These are phyloP conservation scores for Rubia tinctorum DNA, from an alignment of 305 asterid genomes.

Conservation along the genomic window DNA sequence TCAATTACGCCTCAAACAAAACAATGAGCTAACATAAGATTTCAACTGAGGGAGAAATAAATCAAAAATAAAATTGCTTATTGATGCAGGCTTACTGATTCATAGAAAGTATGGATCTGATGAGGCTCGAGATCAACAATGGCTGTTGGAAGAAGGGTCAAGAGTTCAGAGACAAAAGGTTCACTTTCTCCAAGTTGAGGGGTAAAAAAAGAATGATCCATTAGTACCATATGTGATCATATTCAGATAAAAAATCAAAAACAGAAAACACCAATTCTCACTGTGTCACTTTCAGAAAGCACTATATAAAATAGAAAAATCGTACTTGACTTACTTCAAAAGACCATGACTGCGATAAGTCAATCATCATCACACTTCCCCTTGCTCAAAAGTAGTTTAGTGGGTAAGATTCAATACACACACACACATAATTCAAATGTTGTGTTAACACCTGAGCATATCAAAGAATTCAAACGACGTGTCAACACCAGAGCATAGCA, in stretches of 20 bases:
- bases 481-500: no score
- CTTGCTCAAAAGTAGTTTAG: no score
- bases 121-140: slow-evolving; percentile 95
- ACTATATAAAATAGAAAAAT: no score
- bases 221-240: not conserved
- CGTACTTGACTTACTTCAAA: no score
- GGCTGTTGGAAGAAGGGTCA: slow-evolving; percentile 79
- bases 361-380: no score
- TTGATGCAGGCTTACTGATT: slow-evolving; percentile 63
- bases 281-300: no score
- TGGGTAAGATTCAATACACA: no score
- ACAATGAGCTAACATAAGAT: not conserved
- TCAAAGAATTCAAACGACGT: no score
- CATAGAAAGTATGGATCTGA: slow-evolving; percentile 96
- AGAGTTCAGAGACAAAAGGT: slow-evolving; percentile 93
- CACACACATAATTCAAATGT: no score
- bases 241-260: not conserved
- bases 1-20: slow-evolving; percentile 7
- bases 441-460: no score
- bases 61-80: not conserved
- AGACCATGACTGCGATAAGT: no score
- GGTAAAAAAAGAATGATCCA: slow-evolving; percentile 15
- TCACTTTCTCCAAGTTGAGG: slow-evolving; percentile 92
- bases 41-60: not conserved
- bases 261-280: no score